phyloP scores from a whole-genome alignment of 129 eudicot species.

The Chrysanthemum lavandulifolium region DNA sequence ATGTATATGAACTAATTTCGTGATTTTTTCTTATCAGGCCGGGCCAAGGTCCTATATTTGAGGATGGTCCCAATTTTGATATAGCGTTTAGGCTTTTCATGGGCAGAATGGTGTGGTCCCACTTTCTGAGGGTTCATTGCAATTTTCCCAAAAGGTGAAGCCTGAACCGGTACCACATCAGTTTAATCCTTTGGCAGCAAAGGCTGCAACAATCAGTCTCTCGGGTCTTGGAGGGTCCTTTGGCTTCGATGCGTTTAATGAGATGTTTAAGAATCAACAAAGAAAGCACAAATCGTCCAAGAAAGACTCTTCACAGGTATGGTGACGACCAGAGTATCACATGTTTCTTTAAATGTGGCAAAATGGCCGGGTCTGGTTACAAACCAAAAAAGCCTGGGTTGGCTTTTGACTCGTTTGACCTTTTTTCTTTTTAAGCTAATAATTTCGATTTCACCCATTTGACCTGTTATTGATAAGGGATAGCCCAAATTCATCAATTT shows the following conservation, averaged over 20 bases:
- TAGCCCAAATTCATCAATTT: too few relatives aligned
- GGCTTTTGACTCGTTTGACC: too few relatives aligned
- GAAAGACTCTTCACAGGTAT: slow-evolving; percentile 69
- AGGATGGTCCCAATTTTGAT: slow-evolving; percentile 98
- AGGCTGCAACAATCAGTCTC: slow-evolving; percentile 93
- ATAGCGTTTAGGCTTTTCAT: slow-evolving; percentile 89
- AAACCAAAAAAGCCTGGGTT: too few relatives aligned
- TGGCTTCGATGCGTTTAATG: slow-evolving; percentile 77
- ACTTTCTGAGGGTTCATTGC: slow-evolving; percentile 62
- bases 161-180: slow-evolving; percentile 50
- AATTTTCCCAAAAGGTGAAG: slow-evolving; percentile 45
- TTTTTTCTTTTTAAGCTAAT: too few relatives aligned
- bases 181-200: slow-evolving; percentile 95
- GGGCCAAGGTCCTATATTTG: slow-evolving; percentile 90
- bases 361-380: too few relatives aligned
- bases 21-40: slow-evolving; percentile 40
- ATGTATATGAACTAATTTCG: not conserved
- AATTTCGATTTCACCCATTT: too few relatives aligned
- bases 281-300: slow-evolving; percentile 52
- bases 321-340: not conserved
- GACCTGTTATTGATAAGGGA: too few relatives aligned
- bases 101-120: slow-evolving; percentile 97
- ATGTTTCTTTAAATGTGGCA: not conserved
- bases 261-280: slow-evolving; percentile 63
- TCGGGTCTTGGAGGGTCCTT: slow-evolving; percentile 70